Conservation (phyloP, 1,139 yeast genomes). For the Candida sanyaensis region DNA sequence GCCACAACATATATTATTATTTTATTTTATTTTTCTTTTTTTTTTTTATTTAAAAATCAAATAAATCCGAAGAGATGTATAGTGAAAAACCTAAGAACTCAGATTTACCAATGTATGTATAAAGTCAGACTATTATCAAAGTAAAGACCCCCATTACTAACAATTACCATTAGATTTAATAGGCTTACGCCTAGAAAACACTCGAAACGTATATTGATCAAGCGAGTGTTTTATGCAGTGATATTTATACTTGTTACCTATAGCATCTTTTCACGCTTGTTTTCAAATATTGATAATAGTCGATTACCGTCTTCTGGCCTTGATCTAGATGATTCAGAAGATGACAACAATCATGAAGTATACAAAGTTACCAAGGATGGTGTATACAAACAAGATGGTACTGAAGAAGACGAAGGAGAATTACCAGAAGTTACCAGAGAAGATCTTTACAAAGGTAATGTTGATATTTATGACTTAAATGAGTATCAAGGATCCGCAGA, state of each 20-base stretch:
- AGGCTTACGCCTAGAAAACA: conserved; percentile 16
- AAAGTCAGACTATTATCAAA: too few relatives aligned
- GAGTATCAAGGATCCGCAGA: conserved; percentile 55
- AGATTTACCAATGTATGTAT: conserved; percentile 49
- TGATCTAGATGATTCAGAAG: conserved; percentile 2
- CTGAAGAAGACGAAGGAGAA: conserved; percentile 3
- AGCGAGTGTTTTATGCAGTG: conserved; percentile 11
- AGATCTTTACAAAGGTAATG: conserved; percentile 32
- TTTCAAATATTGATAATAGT: background rate
- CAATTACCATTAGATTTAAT: conserved; percentile 9
- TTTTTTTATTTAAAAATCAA: background rate
- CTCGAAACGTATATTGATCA: conserved; percentile 13
- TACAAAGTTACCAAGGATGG: conserved; percentile 45
- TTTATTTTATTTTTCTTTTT: background rate
- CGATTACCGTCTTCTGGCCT: background rate
- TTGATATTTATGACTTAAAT: conserved; percentile 63
- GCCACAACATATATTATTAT: background rate
- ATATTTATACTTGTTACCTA: conserved; percentile 11
- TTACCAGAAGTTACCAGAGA: conserved; percentile 15
- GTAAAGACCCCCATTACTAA: too few relatives aligned
- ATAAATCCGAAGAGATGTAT: conserved; percentile 23
- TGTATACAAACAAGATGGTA: conserved; percentile 18
- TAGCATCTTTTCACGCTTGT: conserved; percentile 12
- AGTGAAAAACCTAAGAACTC: conserved; percentile 33
- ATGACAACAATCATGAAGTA: conserved; percentile 20